Conservation (phyloP, 371 early-diverging fungal species). For the Apophysomyces elegans region DNA sequence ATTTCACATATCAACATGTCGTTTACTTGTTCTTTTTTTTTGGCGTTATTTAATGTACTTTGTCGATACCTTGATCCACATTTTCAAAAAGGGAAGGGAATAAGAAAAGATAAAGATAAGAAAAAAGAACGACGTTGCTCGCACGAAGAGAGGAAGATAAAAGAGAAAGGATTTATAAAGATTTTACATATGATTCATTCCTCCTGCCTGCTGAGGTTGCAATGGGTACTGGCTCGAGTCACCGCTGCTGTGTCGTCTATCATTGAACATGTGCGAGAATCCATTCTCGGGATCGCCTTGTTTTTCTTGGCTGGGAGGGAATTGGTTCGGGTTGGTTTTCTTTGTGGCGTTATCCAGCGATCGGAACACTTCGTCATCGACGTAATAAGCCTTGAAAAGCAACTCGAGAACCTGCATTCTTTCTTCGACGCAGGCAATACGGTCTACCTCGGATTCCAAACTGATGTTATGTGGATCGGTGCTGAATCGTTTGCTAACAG, state of each 20-base stretch:
- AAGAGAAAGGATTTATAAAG: not conserved
- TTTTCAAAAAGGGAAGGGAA: not conserved
- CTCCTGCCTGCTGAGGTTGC: slow-evolving; percentile 2
- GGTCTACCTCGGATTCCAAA: slow-evolving; percentile 4
- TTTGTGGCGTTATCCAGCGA: slow-evolving; percentile 42
- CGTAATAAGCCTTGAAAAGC: slow-evolving; percentile 32
- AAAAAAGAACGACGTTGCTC: not conserved
- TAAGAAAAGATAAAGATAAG: not conserved
- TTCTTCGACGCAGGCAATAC: slow-evolving; percentile 25
- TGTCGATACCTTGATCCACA: too few relatives aligned
- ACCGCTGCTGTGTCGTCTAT: slow-evolving; percentile 42
- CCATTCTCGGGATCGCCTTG: slow-evolving; percentile 15
- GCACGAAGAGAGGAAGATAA: not conserved
- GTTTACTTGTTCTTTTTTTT: slow-evolving; percentile 1
- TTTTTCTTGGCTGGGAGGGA: slow-evolving; percentile 17
- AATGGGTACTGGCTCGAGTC: slow-evolving; percentile 7
- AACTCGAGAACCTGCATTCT: slow-evolving; percentile 8
- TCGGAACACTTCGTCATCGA: slow-evolving; percentile 42
- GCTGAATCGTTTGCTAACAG: slow-evolving; percentile 26
- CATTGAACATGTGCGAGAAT: slow-evolving; percentile 50
- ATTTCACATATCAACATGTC: not conserved
- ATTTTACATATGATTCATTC: not conserved
- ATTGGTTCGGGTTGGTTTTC: not conserved
- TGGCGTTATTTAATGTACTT: not conserved
- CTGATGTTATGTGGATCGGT: not conserved